Percentiles rank a stretch among this genome's conserved stretches.
Evolutionary conservation across 2,329 filamentous ascomycete genomes (phyloP).

Genomic region (Fusarium devonianum): DNA sequence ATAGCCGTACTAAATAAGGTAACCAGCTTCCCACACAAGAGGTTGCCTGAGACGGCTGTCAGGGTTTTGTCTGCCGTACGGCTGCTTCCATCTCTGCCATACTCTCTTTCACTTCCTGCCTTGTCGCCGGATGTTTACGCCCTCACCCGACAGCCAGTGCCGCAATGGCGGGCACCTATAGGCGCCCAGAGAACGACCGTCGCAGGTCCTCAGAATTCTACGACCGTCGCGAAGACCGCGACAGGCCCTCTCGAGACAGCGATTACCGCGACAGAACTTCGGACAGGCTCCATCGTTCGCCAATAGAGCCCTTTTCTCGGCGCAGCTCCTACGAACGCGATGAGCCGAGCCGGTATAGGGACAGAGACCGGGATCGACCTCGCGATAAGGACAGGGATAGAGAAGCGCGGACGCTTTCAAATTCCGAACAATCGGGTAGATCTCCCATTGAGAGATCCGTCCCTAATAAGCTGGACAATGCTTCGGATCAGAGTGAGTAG

Average conservation of each 20-base stretch:
- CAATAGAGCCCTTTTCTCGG: slow-evolving; percentile 4
- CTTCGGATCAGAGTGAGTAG: slow-evolving; percentile 29
- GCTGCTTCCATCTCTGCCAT: not conserved
- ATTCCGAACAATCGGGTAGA: slow-evolving; percentile 1
- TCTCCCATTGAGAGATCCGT: slow-evolving; percentile 4
- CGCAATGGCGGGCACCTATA: slow-evolving; percentile 30
- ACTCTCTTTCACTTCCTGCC: not conserved
- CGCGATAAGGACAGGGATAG: slow-evolving; percentile 10
- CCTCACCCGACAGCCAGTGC: slow-evolving; percentile 18
- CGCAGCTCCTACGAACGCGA: slow-evolving; percentile 18
- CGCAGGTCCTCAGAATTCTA: slow-evolving; percentile 3
- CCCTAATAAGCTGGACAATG: slow-evolving; percentile 10
- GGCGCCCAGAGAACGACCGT: slow-evolving; percentile 11
- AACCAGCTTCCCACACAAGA: not conserved
- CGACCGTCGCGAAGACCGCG: slow-evolving; percentile 22
- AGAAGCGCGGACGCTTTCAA: not conserved
- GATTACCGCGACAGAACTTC: slow-evolving; percentile 22
- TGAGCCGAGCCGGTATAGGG: slow-evolving; percentile 11
- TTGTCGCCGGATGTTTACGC: slow-evolving; percentile 25
- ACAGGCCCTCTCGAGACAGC: slow-evolving; percentile 6
- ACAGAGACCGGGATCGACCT: slow-evolving; percentile 8
- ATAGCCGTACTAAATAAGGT: no score
- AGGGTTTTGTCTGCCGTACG: not conserved
- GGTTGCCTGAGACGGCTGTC: not conserved
- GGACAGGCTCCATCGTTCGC: slow-evolving; percentile 13